Conservation (phyloP, 371 early-diverging fungal species). For the Mortierella sp. region DNA sequence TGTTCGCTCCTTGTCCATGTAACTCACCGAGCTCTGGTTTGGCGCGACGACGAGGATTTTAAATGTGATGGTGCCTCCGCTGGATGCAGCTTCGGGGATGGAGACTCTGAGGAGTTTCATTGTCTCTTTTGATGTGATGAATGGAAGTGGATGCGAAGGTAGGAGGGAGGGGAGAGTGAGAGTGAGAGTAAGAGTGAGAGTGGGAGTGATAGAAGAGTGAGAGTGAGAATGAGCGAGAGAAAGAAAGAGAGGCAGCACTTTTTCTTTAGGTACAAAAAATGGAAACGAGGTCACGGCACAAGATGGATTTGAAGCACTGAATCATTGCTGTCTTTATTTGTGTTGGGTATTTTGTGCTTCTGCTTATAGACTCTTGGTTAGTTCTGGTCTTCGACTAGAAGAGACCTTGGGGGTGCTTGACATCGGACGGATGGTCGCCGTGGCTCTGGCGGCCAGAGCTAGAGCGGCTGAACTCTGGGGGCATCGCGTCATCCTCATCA, state of each 20-base stretch:
- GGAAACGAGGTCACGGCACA: too few species aligned
- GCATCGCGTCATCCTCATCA: slow-evolving; percentile 15
- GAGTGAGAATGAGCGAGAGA: neutral
- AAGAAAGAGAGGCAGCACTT: too few species aligned
- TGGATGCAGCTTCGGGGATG: slow-evolving; percentile 75
- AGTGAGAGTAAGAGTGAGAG: neutral
- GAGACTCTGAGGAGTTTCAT: slow-evolving; percentile 48
- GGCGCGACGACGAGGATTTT: slow-evolving; percentile 65
- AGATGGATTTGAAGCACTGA: too few species aligned
- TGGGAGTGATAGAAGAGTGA: neutral
- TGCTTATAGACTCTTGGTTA: neutral
- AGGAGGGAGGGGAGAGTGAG: neutral
- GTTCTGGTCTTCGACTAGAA: too few species aligned
- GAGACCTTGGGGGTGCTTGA: slow-evolving; percentile 8
- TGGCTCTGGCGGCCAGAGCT: neutral
- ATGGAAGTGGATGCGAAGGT: neutral
- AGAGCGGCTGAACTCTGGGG: slow-evolving; percentile 13
- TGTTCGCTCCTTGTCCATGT: neutral
- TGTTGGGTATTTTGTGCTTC: neutral
- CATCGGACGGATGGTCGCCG: slow-evolving; percentile 1
- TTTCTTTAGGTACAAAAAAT: too few species aligned
- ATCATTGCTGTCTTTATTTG: too few species aligned
- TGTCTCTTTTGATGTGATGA: neutral
- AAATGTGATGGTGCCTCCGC: slow-evolving; percentile 73
- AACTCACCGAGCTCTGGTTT: slow-evolving; percentile 28